Percentiles rank a stretch among this genome's conserved stretches.
These are phyloP conservation scores for Pascua sp. DNA, from an alignment of 1,284 basidiomycete species.

Conservation along the genomic window DNA sequence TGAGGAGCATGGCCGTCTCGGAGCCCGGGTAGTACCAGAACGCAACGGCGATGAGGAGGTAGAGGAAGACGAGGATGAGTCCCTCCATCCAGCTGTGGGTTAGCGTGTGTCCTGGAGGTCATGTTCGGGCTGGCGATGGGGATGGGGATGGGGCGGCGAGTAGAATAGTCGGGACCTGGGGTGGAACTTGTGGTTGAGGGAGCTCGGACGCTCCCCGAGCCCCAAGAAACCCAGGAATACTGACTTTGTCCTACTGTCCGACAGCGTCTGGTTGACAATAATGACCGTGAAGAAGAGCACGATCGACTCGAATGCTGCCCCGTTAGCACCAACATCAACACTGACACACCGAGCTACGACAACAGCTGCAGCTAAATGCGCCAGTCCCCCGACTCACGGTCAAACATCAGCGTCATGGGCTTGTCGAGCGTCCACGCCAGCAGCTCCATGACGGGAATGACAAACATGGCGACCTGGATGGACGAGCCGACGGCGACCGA, in stretches of 20 bases:
- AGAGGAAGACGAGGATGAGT: slow-evolving; percentile 55
- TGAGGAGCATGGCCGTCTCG: too few species aligned
- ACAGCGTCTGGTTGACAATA: slow-evolving; percentile 74
- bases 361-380: too few species aligned
- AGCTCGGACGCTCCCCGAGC: background rate
- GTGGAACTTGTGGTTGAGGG: too few species aligned
- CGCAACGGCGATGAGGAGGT: slow-evolving; percentile 47
- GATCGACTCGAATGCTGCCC: slow-evolving; percentile 49
- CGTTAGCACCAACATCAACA: slow-evolving; percentile 5
- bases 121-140: too few species aligned
- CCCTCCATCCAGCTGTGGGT: slow-evolving; percentile 53
- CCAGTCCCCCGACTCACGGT: slow-evolving; percentile 23
- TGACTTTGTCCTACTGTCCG: slow-evolving; percentile 56
- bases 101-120: slow-evolving; percentile 47
- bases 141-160: background rate
- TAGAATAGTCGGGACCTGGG: too few species aligned
- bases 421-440: slow-evolving; percentile 54
- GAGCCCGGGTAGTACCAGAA: slow-evolving; percentile 34
- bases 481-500: slow-evolving; percentile 84
- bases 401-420: slow-evolving; percentile 51
- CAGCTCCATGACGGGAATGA: slow-evolving; percentile 67
- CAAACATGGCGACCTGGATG: slow-evolving; percentile 81
- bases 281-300: slow-evolving; percentile 62
- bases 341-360: too few species aligned
- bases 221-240: slow-evolving; percentile 1